Evolutionary conservation across 305 asterid species (phyloP), one percentile per base, ranked within the genome.

Genomic region (Striga hermonthica): DNA sequence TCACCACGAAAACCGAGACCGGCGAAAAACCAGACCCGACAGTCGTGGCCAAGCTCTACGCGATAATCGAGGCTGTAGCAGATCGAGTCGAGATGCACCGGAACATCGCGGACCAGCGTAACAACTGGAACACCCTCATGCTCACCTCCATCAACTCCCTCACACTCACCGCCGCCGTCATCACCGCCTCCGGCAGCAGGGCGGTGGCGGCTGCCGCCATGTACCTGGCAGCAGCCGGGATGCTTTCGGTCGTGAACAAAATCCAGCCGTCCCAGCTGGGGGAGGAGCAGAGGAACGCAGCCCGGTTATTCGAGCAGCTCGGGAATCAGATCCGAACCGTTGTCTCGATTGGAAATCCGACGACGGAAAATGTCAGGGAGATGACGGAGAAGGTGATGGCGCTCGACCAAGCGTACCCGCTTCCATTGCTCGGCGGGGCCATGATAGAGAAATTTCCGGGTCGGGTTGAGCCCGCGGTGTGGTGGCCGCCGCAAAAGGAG

Each of bases 261-360:
- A 83, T 83, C 16, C 93, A 86, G 72, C 88, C 90, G 0, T 82
- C 85, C n/a, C 94, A 86, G 75, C 80, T 86, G 0, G 86, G 82
- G 1, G 95, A 86, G 56, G 95, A 86, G 37, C 95, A 86, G 10
- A 39, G 95, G 44, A 86, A 82, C 56, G 86, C 85, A 0, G 41
- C 64, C 6, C 77, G 90, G 71, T 57, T 84, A 65, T 80, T 86
- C 78, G 70, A 78, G 60, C 86, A 82, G 69, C 68, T 84, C 4
- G 72, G 60, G 1, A 77, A 65, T 22, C 84, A 82, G 43, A 80
- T 86, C 22, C 59, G 67, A 57, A 82, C 80, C 1, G 31, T 66
- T 0, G 28, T 84, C 13, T 37, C 75, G 0, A 9, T 74, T 0
- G 88, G 84, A 0, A 77, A 74, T 38, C 81, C 83, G 4, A 74